Percentiles rank a stretch among this genome's conserved stretches.
phyloP scores from a whole-genome alignment of 73 alveolate species.

The Blepharisma japonicum region DNA sequence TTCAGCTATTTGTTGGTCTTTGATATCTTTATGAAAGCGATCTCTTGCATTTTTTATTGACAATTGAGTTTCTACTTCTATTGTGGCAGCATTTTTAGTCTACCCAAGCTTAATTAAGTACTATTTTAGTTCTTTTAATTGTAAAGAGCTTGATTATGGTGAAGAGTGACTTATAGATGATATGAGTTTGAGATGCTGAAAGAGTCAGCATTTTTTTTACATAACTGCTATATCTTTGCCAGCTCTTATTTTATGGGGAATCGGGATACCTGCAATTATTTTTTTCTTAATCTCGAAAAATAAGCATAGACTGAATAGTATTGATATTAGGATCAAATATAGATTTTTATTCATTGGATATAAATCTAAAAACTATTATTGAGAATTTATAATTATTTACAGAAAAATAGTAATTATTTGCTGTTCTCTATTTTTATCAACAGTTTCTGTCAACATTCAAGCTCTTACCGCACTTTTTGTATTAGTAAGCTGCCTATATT shows the following conservation, averaged over 20 bases:
- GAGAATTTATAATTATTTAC: slow-evolving; percentile 34
- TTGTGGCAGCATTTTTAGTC: slow-evolving; percentile 34
- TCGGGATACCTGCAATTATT: slow-evolving; percentile 15
- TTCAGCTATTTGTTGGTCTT: slow-evolving; percentile 35
- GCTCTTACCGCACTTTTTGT: background rate
- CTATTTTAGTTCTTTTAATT: background rate
- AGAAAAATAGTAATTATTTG: slow-evolving; percentile 23
- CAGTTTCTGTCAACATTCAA: background rate
- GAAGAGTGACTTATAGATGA: slow-evolving; percentile 23
- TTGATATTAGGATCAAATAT: background rate
- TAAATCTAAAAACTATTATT: slow-evolving; percentile 17
- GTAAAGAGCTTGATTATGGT: background rate
- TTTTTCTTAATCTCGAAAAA: background rate
- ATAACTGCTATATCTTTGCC: slow-evolving; percentile 16
- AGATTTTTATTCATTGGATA: slow-evolving; percentile 38
- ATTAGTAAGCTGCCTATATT: background rate
- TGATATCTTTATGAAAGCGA: slow-evolving; percentile 26
- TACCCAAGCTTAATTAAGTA: slow-evolving; percentile 36
- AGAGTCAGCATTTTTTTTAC: background rate
- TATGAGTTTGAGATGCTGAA: slow-evolving; percentile 1
- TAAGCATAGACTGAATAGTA: background rate
- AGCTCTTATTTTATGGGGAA: slow-evolving; percentile 16
- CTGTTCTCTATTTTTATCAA: background rate
- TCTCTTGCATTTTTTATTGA: slow-evolving; percentile 31
- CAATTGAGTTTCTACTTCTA: slow-evolving; percentile 24